Evolutionary conservation across 179 eudicot genomes (phyloP).

Genomic region (Corrigiola litoralis): DNA sequence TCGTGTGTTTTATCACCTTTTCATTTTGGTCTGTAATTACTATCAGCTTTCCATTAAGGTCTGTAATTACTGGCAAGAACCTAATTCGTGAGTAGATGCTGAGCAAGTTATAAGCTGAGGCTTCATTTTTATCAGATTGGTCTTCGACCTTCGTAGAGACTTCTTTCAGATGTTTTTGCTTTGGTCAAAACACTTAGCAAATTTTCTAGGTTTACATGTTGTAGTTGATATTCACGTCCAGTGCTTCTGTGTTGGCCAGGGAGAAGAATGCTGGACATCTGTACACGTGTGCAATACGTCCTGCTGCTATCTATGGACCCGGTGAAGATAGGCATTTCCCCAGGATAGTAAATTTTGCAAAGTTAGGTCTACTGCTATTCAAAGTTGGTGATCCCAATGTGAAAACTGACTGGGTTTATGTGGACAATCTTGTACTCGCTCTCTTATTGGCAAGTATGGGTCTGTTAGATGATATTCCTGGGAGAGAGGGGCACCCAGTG

Average conservation of each 20-base stretch:
- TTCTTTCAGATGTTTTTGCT: background rate
- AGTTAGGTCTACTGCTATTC: constrained; percentile 69
- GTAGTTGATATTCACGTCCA: background rate
- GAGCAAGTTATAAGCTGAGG: too few relatives aligned
- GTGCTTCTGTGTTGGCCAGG: constrained; percentile 37
- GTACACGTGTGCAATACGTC: constrained; percentile 84
- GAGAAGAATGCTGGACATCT: constrained; percentile 57
- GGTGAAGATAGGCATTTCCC: constrained; percentile 94
- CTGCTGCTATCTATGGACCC: constrained; percentile 96
- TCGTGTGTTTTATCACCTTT: too few relatives aligned
- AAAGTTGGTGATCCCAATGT: constrained; percentile 60
- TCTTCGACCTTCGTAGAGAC: too few relatives aligned
- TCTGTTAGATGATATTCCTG: constrained; percentile 84
- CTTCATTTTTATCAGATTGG: too few relatives aligned
- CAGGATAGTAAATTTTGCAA: constrained; percentile 57
- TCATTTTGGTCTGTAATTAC: too few relatives aligned
- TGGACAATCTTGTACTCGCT: constrained; percentile 80
- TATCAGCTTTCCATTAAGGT: too few relatives aligned
- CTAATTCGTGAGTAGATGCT: too few relatives aligned
- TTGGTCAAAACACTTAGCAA: background rate
- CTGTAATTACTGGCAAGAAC: too few relatives aligned
- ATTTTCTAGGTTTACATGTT: background rate
- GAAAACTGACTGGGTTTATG: constrained; percentile 81
- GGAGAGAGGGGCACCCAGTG: constrained; percentile 51
- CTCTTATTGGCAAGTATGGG: constrained; percentile 93